Evolutionary conservation across 371 early-diverging fungal genomes (phyloP).

Genomic region (Mortierella sp.): DNA sequence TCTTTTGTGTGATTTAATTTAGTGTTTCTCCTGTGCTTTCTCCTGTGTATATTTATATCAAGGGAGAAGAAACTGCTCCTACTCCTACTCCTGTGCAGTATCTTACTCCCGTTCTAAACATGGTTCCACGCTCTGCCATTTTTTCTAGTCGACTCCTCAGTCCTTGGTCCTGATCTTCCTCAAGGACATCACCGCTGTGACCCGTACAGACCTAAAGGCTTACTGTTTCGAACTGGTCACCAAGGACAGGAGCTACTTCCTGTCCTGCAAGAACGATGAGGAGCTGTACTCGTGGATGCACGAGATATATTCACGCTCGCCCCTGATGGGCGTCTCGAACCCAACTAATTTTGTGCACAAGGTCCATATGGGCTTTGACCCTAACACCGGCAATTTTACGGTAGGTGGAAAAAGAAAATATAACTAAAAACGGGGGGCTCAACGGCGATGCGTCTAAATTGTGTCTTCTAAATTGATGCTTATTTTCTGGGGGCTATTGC

Average conservation of each 20-base stretch:
- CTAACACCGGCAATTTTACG: slow-evolving; percentile 91
- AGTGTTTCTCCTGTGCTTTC: neutral
- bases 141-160: slow-evolving; percentile 71
- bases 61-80: slow-evolving; percentile 1
- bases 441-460: neutral
- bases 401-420: slow-evolving; percentile 72
- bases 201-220: slow-evolving; percentile 85
- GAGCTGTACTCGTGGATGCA: slow-evolving; percentile 98
- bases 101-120: slow-evolving; percentile 1
- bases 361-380: slow-evolving; percentile 97
- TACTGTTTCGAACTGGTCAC: slow-evolving; percentile 93
- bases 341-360: slow-evolving; percentile 96
- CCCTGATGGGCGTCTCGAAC: slow-evolving; percentile 88
- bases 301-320: slow-evolving; percentile 90
- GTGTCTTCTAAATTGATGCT: too few species aligned
- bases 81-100: neutral
- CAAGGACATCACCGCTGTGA: slow-evolving; percentile 86
- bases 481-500: too few species aligned
- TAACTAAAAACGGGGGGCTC: neutral
- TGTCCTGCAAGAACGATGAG: slow-evolving; percentile 92
- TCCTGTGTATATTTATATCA: neutral
- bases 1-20: neutral
- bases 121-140: neutral
- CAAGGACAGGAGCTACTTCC: slow-evolving; percentile 85
- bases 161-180: slow-evolving; percentile 85